phyloP scores from a whole-genome alignment of 1,284 basidiomycete genomes.

The Phellinidium pouzarii region DNA sequence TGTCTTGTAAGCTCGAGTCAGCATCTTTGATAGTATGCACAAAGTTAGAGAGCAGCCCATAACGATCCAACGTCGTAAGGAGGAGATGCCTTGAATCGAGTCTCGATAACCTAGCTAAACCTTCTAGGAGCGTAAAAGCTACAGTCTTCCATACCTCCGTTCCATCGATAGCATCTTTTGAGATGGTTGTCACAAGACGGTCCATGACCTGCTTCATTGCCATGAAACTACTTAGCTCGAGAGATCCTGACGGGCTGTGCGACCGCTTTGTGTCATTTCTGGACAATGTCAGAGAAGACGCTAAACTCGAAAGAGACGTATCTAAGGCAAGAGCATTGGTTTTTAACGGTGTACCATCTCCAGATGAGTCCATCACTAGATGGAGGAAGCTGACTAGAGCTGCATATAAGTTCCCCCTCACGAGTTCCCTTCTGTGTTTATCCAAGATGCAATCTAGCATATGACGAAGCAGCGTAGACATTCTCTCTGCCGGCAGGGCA shows the following conservation, averaged over 20 bases:
- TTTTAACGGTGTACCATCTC: slow-evolving; percentile 18
- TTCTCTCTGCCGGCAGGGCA: slow-evolving; percentile 71
- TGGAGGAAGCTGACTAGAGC: slow-evolving; percentile 86
- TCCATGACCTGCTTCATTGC: slow-evolving; percentile 66
- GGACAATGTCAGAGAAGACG: slow-evolving; percentile 11
- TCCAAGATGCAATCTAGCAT: slow-evolving; percentile 75
- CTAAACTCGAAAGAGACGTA: slow-evolving; percentile 1
- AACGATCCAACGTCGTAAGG: slow-evolving; percentile 56
- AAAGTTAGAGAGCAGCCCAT: slow-evolving; percentile 82
- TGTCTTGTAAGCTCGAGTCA: slow-evolving; percentile 72
- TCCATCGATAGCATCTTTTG: slow-evolving; percentile 89
- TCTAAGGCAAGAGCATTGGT: background rate
- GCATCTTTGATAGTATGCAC: slow-evolving; percentile 80
- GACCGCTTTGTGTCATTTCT: slow-evolving; percentile 19
- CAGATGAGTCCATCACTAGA: slow-evolving; percentile 40
- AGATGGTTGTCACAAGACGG: slow-evolving; percentile 69
- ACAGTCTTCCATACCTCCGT: slow-evolving; percentile 96
- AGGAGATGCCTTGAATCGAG: slow-evolving; percentile 56
- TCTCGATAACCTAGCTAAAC: slow-evolving; percentile 61
- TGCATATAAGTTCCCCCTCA: slow-evolving; percentile 97
- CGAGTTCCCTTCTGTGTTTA: slow-evolving; percentile 75
- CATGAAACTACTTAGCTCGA: slow-evolving; percentile 58
- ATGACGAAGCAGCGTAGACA: slow-evolving; percentile 70
- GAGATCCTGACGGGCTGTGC: slow-evolving; percentile 29
- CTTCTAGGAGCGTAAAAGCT: slow-evolving; percentile 81